Evolutionary conservation across 2,329 filamentous ascomycete genomes (phyloP).

Genomic region (Phaeosphaeria sp.): DNA sequence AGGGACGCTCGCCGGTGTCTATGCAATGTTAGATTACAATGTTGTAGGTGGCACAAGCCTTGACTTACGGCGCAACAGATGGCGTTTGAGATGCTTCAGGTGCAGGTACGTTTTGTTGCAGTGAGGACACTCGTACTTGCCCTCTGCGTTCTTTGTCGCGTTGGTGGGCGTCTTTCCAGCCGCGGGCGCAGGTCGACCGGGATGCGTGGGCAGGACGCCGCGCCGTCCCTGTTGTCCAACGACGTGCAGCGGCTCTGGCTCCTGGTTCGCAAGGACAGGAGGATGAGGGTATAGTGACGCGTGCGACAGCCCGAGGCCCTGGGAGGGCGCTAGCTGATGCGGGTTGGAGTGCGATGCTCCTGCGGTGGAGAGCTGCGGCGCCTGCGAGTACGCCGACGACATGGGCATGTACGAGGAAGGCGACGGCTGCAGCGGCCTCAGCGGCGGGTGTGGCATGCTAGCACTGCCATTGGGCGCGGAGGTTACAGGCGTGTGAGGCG

Average conservation of each 20-base stretch:
- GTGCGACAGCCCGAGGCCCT: constrained; percentile 47
- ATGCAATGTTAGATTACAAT: constrained; percentile 43
- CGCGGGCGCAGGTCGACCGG: constrained; percentile 80
- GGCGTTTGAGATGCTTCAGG: constrained; percentile 95
- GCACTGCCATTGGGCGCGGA: constrained; percentile 38
- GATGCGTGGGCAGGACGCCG: constrained; percentile 89
- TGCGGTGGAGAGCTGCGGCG: constrained; percentile 42
- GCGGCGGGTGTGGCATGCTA: constrained; percentile 46
- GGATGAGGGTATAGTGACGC: constrained; percentile 48
- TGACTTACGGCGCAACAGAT: constrained; percentile 91
- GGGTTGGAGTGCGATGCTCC: constrained; percentile 39
- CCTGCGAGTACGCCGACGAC: constrained; percentile 45
- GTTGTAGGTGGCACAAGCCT: neutral
- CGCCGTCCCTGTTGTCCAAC: constrained; percentile 93
- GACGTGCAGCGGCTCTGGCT: constrained; percentile 79
- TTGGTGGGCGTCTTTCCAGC: constrained; percentile 83
- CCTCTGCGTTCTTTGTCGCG: constrained; percentile 93
- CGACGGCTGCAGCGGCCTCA: constrained; percentile 47
- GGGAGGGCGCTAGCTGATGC: constrained; percentile 45
- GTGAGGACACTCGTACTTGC: constrained; percentile 97
- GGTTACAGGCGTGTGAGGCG: constrained; percentile 46
- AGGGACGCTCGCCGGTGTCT: constrained; percentile 98
- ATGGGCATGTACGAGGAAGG: constrained; percentile 43
- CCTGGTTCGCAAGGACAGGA: constrained; percentile 49
- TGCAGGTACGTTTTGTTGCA: constrained; percentile 98